phyloP scores from a whole-genome alignment of 1,284 basidiomycete genomes.

The Farysia itapuensis region DNA sequence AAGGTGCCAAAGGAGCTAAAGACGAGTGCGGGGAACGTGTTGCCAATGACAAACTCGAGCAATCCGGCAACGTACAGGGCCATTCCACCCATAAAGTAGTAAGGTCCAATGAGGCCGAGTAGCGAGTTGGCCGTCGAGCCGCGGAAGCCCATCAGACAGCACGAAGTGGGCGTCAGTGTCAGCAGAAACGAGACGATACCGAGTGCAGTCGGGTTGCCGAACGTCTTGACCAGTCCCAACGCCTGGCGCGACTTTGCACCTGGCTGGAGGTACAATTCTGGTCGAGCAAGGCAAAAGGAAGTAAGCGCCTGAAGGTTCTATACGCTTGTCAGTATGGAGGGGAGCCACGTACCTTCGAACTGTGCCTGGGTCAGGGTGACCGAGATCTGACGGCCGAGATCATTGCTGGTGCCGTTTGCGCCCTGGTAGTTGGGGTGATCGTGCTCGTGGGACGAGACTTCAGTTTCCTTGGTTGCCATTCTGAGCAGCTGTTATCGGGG shows the following conservation, averaged over 20 bases:
- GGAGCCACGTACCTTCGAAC: conserved; percentile 20
- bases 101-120: conserved; percentile 22
- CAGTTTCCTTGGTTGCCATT: conserved; percentile 30
- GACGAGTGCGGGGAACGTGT: conserved; percentile 41
- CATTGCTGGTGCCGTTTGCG: conserved; percentile 21
- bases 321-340: too few relatives aligned
- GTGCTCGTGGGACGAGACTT: conserved; percentile 25
- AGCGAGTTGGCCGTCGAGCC: conserved; percentile 29
- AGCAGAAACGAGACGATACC: conserved; percentile 46
- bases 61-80: conserved; percentile 17
- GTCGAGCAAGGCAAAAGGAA: background rate
- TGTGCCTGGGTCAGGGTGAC: conserved; percentile 41
- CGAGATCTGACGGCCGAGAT: conserved; percentile 38
- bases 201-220: conserved; percentile 39
- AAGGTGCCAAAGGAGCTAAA: conserved; percentile 40
- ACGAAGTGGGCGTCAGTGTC: conserved; percentile 32
- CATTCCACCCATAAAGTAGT: conserved; percentile 34
- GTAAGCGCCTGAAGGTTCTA: too few relatives aligned
- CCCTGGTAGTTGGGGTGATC: conserved; percentile 21
- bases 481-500: too few relatives aligned
- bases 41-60: conserved; percentile 42
- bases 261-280: conserved; percentile 41
- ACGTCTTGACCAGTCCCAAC: conserved; percentile 31
- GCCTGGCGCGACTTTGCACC: conserved; percentile 18
- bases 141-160: conserved; percentile 42